phyloP scores from a whole-genome alignment of 2,329 filamentous ascomycete genomes.

The Arthroderma uncinatum region DNA sequence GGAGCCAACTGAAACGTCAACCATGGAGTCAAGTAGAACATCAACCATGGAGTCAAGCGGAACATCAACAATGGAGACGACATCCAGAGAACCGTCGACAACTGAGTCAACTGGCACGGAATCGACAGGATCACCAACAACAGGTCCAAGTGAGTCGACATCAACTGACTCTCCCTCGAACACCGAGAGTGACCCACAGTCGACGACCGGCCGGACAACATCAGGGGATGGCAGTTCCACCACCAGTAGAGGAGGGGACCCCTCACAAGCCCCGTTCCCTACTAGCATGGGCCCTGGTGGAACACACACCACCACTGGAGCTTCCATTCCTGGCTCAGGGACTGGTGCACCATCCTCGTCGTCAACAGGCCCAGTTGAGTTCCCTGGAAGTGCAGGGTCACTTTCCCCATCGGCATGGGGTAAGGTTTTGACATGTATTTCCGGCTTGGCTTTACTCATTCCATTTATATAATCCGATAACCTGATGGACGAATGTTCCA shows the following conservation, averaged over 20 bases:
- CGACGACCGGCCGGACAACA: not conserved
- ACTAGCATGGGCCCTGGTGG: not conserved
- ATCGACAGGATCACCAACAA: not conserved
- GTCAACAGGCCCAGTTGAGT: not conserved
- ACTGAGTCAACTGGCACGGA: not conserved
- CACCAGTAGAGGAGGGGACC: not conserved
- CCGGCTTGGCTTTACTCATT: not conserved
- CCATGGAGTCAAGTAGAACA: not conserved
- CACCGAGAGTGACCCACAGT: not conserved
- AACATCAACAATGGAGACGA: not conserved
- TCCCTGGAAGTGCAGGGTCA: constrained; percentile 2
- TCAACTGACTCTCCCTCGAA: not conserved
- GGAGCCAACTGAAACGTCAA: not conserved
- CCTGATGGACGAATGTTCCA: not conserved
- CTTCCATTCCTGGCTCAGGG: not conserved
- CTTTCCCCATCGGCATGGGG: not conserved
- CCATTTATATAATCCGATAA: constrained; percentile 1
- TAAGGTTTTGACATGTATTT: not conserved
- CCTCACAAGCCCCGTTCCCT: not conserved
- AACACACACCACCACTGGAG: not conserved
- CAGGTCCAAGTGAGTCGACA: not conserved
- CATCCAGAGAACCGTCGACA: not conserved
- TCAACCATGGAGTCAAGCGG: not conserved
- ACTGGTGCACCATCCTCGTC: not conserved
- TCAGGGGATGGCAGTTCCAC: not conserved